Evolutionary conservation across 2,329 filamentous ascomycete species (phyloP), one percentile per base, ranked within the genome.

Genomic region (Ceratocystis eucalypticola): DNA sequence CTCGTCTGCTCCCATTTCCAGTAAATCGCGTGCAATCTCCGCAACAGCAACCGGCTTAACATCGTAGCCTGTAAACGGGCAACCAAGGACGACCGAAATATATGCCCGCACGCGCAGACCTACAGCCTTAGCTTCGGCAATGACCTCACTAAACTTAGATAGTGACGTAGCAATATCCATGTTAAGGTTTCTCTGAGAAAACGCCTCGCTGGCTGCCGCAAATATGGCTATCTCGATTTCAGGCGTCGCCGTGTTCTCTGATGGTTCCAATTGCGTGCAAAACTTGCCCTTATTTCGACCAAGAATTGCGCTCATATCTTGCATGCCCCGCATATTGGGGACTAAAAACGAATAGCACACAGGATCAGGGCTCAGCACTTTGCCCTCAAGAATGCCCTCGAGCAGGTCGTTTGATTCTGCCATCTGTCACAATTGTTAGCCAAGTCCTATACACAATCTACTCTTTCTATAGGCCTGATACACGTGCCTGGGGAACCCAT

Each of bases 1-100:
- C 79, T 96, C 91, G 72, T 96, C 90, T 22, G 90, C 92, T 20
- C 92, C 92, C 80, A 93, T 89, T 72, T 92, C 88, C 1, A 96
- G 80, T 62, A 96, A 77, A 72, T 79, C 85, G 68, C 79, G 82
- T 0, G 88, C 87, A 57, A 88, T 83, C 70, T 87, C 82, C 0
- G 84, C 85, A 0, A 88, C 85, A 69, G 77, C 79, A 72, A 82
- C 80, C 41, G 85, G 84, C 70, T 86, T 78, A 2, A 87, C 84
- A 65, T 86, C 82, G 73, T 80, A 80, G 2, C 85, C 86, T 70
- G 87, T 84, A 69, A 88, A 94, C 0, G 90, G 90, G 70, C 90
- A 95, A 1, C 88, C 88, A 5, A 95, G 79, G 0, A 91, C 89
- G 12, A 90, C 88, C 0, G 87, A 92, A 71, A 96, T 86, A 75